Percentiles rank a stretch among this genome's conserved stretches.
Evolutionary conservation across 2,329 filamentous ascomycete species (phyloP).

Genomic region (Fusarium albidum): DNA sequence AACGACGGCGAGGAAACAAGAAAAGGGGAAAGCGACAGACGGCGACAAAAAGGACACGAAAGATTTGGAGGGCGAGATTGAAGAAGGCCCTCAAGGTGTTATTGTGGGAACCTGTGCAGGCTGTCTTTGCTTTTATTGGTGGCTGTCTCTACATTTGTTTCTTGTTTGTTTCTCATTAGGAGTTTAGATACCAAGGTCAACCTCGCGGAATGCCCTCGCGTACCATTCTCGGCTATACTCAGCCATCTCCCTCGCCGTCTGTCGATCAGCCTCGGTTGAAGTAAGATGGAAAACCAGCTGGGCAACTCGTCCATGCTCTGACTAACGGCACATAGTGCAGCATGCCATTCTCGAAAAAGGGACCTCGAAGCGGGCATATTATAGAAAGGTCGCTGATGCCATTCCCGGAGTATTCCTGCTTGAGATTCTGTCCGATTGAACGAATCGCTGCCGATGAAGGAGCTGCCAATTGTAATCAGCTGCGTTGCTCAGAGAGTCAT

Average conservation of each 20-base stretch:
- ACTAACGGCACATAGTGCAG: slow-evolving; percentile 63
- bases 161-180: no score
- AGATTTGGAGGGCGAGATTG: no score
- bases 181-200: slow-evolving; percentile 68
- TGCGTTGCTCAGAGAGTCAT: no score
- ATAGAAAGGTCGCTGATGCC: slow-evolving; percentile 61
- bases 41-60: no score
- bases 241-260: slow-evolving; percentile 59
- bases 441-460: slow-evolving; percentile 59
- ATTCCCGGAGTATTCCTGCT: slow-evolving; percentile 51
- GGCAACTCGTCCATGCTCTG: slow-evolving; percentile 59
- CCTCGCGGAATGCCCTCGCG: slow-evolving; percentile 59
- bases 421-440: slow-evolving; percentile 47
- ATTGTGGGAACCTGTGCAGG: no score
- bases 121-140: no score
- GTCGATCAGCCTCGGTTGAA: slow-evolving; percentile 54
- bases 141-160: no score
- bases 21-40: no score
- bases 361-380: slow-evolving; percentile 57
- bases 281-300: slow-evolving; percentile 57
- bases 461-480: slow-evolving; percentile 45
- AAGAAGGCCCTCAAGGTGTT: no score
- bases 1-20: no score
- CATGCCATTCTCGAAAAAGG: slow-evolving; percentile 64
- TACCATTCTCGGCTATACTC: slow-evolving; percentile 64